Evolutionary conservation across 2,329 filamentous ascomycete species (phyloP).

Genomic region (Xylaria sp.): DNA sequence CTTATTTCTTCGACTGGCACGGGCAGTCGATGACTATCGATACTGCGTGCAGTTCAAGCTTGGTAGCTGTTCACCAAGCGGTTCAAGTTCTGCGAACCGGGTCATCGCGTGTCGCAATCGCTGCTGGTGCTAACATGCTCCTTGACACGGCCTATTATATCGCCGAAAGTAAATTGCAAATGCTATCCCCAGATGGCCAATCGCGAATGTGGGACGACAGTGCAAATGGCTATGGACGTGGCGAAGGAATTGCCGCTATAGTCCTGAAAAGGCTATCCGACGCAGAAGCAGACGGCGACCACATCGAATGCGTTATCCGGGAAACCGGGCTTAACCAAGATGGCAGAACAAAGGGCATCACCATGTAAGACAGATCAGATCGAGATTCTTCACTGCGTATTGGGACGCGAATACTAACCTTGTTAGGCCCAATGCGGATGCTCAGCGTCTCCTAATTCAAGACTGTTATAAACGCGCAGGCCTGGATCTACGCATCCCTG

Average conservation of each 20-base stretch:
- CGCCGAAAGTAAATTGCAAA: neutral
- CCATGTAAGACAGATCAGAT: too few relatives aligned
- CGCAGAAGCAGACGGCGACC: conserved; percentile 24
- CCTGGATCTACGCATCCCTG: too few relatives aligned
- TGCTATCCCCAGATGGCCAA: conserved; percentile 30
- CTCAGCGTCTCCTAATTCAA: too few relatives aligned
- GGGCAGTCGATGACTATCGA: conserved; percentile 3
- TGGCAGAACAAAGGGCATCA: neutral
- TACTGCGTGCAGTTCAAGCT: conserved; percentile 3
- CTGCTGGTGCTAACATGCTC: conserved; percentile 1
- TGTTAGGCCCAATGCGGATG: too few relatives aligned
- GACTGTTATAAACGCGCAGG: too few relatives aligned
- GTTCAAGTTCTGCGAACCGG: neutral
- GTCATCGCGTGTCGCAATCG: neutral
- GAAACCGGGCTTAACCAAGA: conserved; percentile 15
- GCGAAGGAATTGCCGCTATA: conserved; percentile 38
- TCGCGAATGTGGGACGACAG: conserved; percentile 30
- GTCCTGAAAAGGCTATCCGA: conserved; percentile 49
- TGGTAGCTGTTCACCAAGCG: conserved; percentile 2
- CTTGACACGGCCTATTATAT: neutral
- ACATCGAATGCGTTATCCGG: conserved; percentile 29
- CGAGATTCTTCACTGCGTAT: too few relatives aligned
- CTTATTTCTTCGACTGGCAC: conserved; percentile 5
- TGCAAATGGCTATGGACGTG: conserved; percentile 35
- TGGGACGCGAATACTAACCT: too few relatives aligned